Conservation (phyloP, 371 early-diverging fungal genomes). For the Mortierella sp. region DNA sequence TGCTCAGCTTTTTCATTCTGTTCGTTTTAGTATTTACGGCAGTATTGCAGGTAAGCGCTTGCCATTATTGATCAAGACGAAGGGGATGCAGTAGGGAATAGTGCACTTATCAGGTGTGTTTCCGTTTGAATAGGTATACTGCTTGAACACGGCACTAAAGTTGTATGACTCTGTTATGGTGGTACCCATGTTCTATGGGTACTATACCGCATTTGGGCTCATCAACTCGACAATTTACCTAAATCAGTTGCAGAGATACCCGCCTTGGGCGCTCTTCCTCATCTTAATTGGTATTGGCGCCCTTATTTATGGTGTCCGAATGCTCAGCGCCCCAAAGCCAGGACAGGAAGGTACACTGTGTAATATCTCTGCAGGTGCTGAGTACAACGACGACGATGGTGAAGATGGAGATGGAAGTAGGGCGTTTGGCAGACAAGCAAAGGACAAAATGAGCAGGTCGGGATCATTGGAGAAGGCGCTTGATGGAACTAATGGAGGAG, state of each 20-base stretch:
- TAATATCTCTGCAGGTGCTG: not conserved
- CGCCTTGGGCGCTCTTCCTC: constrained; percentile 68
- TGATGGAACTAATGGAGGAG: not conserved
- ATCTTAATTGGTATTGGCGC: constrained; percentile 70
- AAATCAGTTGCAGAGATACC: constrained; percentile 66
- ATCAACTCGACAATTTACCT: constrained; percentile 77
- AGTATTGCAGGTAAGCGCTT: constrained; percentile 62
- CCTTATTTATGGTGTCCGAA: constrained; percentile 66
- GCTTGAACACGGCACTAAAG: constrained; percentile 75
- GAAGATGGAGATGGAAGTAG: not conserved
- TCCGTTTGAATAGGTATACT: constrained; percentile 65
- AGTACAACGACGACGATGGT: not conserved
- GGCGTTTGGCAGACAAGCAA: not conserved
- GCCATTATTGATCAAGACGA: not conserved
- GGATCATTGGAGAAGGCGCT: not conserved
- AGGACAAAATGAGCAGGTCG: not conserved
- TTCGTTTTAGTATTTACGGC: constrained; percentile 70
- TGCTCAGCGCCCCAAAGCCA: constrained; percentile 67
- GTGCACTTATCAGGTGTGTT: no score
- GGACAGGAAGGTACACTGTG: constrained; percentile 40
- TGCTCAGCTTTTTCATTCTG: constrained; percentile 69
- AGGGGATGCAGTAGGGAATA: no score
- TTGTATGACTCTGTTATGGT: constrained; percentile 74
- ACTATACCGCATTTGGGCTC: constrained; percentile 73
- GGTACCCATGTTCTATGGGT: constrained; percentile 78